These are phyloP conservation scores for Achlya hypogyna DNA, from an alignment of 352 stramenopile genomes.

Conservation along the genomic window DNA sequence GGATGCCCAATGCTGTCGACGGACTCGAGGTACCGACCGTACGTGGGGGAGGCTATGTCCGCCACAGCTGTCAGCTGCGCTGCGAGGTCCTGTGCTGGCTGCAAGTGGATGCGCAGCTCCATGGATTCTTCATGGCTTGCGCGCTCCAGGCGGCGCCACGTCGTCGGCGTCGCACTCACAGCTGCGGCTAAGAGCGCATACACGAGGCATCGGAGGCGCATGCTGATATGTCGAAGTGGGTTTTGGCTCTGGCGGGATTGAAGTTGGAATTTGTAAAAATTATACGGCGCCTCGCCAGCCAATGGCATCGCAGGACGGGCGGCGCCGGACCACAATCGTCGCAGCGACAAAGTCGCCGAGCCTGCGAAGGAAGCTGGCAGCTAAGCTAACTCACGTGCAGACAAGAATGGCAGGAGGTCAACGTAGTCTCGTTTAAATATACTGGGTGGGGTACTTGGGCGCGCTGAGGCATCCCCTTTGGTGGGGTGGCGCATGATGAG, in stretches of 20 bases:
- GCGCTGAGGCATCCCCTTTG: not conserved
- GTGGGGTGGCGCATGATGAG: not conserved
- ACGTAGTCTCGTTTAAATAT: not conserved
- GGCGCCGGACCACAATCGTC: too few species aligned
- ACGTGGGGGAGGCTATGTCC: conserved; percentile 39
- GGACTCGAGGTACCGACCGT: conserved; percentile 37
- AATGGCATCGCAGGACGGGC: too few species aligned
- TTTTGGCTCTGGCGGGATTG: too few species aligned
- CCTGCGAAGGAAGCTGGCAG: too few species aligned
- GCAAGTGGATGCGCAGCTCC: not conserved
- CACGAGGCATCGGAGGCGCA: not conserved
- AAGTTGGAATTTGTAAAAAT: too few species aligned
- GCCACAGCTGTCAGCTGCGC: conserved; percentile 29
- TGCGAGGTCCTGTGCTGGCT: not conserved
- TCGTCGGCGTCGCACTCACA: not conserved
- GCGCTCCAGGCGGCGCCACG: not conserved
- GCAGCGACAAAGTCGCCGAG: too few species aligned
- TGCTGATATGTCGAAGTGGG: too few species aligned
- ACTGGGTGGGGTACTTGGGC: not conserved
- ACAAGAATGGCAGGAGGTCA: too few species aligned
- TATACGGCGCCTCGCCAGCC: too few species aligned
- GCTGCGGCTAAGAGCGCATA: not conserved
- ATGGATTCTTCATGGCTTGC: not conserved
- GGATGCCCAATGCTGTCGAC: conserved; percentile 34
- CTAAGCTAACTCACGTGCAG: too few species aligned